These are phyloP conservation scores for Kwoniella newhampshirensis DNA, from an alignment of 768 basidiomycete species.

Conservation along the genomic window DNA sequence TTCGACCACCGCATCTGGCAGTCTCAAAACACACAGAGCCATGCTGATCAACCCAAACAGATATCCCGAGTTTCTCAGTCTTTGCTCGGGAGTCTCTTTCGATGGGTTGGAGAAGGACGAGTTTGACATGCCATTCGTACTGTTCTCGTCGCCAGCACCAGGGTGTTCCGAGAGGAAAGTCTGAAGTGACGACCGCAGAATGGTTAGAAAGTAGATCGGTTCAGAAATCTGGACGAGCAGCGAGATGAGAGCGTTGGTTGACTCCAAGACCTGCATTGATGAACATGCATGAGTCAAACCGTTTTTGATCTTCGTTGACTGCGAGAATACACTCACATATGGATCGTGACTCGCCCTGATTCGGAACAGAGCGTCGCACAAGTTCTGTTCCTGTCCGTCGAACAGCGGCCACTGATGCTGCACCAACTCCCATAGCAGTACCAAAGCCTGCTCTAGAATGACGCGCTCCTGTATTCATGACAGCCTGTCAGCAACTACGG, in stretches of 20 bases:
- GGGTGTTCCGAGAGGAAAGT: constrained; percentile 18
- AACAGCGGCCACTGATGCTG: constrained; percentile 70
- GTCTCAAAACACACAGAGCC: constrained; percentile 36
- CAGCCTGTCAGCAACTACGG: constrained; percentile 4
- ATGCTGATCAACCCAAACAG: constrained; percentile 39
- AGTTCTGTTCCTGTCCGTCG: constrained; percentile 74
- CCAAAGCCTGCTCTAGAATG: constrained; percentile 72
- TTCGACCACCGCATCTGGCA: constrained; percentile 36
- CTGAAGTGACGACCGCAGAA: constrained; percentile 17
- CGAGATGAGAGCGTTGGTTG: constrained; percentile 43
- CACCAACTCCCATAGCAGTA: constrained; percentile 79
- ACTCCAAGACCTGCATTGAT: constrained; percentile 38
- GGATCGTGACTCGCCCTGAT: constrained; percentile 71
- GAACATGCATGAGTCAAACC: background rate
- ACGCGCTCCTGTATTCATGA: constrained; percentile 60
- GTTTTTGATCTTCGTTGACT: no score
- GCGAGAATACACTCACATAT: constrained; percentile 60
- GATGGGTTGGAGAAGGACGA: background rate
- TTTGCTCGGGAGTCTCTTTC: constrained; percentile 10
- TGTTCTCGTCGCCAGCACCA: background rate
- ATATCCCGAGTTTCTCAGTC: constrained; percentile 24
- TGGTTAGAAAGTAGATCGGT: constrained; percentile 37
- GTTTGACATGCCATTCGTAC: background rate
- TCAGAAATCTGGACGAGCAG: constrained; percentile 32
- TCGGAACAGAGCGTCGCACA: constrained; percentile 69